Evolutionary conservation across 2,329 filamentous ascomycete genomes (phyloP).

Genomic region (Elsinoe batatas): DNA sequence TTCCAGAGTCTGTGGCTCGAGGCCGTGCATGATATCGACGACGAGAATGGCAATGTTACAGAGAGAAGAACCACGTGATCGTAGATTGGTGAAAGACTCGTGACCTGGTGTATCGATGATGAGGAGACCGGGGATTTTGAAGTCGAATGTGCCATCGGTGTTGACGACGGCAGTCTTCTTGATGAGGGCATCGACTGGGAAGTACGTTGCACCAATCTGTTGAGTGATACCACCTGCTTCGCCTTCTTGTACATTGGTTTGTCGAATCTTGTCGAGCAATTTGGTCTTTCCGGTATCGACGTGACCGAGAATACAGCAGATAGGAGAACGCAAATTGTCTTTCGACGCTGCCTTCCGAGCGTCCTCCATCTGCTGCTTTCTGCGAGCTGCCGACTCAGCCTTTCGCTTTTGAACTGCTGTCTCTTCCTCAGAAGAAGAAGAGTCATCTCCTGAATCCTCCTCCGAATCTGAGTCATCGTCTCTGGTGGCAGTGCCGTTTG

Average conservation of each 20-base stretch:
- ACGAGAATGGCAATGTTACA: slow-evolving; percentile 99
- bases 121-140: slow-evolving; percentile 93
- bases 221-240: slow-evolving; percentile 99
- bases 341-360: slow-evolving; percentile 83
- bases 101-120: slow-evolving; percentile 98
- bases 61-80: slow-evolving; percentile 91
- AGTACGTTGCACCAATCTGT: slow-evolving; percentile 98
- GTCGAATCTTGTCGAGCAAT: slow-evolving; percentile 92
- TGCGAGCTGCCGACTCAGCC: slow-evolving; percentile 76
- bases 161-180: slow-evolving; percentile 94
- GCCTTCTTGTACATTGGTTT: slow-evolving; percentile 97
- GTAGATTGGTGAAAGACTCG: slow-evolving; percentile 98
- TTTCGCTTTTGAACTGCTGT: slow-evolving; percentile 73
- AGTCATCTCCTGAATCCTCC: slow-evolving; percentile 46
- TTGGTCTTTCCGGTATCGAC: slow-evolving; percentile 99
- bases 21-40: slow-evolving; percentile 98
- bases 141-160: slow-evolving; percentile 77
- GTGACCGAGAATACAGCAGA: slow-evolving; percentile 99
- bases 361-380: slow-evolving; percentile 83
- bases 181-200: slow-evolving; percentile 84
- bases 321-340: slow-evolving; percentile 91
- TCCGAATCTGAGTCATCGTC: slow-evolving; percentile 32
- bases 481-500: slow-evolving; percentile 38
- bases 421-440: slow-evolving; percentile 59
- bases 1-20: slow-evolving; percentile 93